Base-by-base conservation (phyloP, 2,329 filamentous ascomycete species). In the Allantophomopsis lycopodina region DNA sequence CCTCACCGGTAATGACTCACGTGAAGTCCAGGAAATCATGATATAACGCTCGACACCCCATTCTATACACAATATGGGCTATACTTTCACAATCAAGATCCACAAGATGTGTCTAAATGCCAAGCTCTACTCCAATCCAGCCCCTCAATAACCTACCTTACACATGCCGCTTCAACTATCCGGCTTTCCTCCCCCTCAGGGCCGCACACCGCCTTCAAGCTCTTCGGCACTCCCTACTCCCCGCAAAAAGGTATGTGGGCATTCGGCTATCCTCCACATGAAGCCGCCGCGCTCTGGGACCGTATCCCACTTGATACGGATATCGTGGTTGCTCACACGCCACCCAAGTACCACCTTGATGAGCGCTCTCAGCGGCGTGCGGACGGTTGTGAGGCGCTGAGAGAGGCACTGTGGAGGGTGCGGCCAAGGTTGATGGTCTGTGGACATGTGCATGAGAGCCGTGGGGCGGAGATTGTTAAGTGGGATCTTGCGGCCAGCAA, bases 151-250 rank as follows among this genome's bases (percentile, higher is more conserved):
- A 76, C 68, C 1, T 86, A 84, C 55, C 67, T 87, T 7, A 58
- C 69, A 40, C 77, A 87, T 49, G 59, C 67, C 43, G 61, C 69
- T 32, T 57, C 64, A 7, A 65, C 60, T 0, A 60, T 85, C 42
- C 62, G 61, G 6, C 63, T 87, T n/a, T 60, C 51, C 1, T 66
- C 66, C 1, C 60, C 67, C 0, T 55, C 56, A 0, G 78, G 75
- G 0, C 74, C 76, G 7, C 64, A 58, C 2, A 81, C 77, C 2
- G 60, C 55, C 10, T 79, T 87, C 56, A 75, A 61, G 10, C 64
- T 86, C 33, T 87, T 85, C 52, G 82, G 79, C 1, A 84, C 79
- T 3, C 83, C 82, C 0, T 79, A 69, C 51, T 76, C 76, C 23
- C 80, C 73, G 0, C 55, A 61, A 2, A 56, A 60, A 35, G 64